These are phyloP conservation scores for Linanthus parryae DNA, from an alignment of 148 eudicot species.

Conservation along the genomic window DNA sequence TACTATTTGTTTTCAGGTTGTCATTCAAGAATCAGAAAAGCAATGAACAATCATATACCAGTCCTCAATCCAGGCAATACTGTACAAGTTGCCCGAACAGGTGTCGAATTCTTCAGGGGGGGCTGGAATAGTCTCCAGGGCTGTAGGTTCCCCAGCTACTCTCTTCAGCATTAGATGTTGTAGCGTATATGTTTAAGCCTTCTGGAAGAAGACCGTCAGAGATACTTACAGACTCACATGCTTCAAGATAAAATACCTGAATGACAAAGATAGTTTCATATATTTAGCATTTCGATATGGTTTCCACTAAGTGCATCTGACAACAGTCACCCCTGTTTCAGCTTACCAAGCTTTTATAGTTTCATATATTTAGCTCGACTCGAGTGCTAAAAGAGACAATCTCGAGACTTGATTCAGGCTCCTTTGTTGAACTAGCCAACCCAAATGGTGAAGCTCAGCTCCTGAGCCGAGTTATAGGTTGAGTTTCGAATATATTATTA, in stretches of 20 bases:
- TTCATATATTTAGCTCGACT: no score
- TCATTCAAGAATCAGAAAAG: neutral
- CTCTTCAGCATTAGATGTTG: conserved; percentile 87
- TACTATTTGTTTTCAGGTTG: neutral
- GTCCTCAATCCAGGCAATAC: conserved; percentile 98
- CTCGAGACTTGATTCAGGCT: no score
- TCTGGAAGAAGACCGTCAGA: conserved; percentile 87
- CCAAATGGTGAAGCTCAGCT: no score
- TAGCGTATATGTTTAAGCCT: conserved; percentile 78
- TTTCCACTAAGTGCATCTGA: no score
- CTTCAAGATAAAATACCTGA: conserved; percentile 91
- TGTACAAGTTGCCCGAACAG: conserved; percentile 86
- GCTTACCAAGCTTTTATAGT: conserved; percentile 85
- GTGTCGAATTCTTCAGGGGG: conserved; percentile 87
- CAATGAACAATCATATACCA: conserved; percentile 53
- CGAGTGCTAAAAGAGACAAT: no score
- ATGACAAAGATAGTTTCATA: no score
- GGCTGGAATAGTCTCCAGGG: conserved; percentile 70
- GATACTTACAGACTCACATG: conserved; percentile 94
- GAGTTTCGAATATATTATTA: no score
- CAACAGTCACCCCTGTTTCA: no score
- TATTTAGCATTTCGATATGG: no score
- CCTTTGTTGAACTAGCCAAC: no score
- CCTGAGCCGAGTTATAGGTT: no score
- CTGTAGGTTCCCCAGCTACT: conserved; percentile 96